phyloP scores from a whole-genome alignment of 495 filamentous ascomycete genomes.

The Copromyces sp. region DNA sequence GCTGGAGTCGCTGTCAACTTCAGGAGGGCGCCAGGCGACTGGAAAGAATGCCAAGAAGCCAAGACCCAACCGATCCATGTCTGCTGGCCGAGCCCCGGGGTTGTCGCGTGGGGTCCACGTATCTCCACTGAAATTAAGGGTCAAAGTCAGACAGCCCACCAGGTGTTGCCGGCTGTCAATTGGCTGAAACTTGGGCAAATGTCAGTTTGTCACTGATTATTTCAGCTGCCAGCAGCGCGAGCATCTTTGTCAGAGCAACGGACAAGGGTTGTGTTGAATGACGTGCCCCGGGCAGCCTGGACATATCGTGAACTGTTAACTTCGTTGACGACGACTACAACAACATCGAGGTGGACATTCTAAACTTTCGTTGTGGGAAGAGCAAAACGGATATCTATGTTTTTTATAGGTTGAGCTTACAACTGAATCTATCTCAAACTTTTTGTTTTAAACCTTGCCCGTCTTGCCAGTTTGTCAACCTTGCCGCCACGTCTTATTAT shows the following conservation, averaged over 20 bases:
- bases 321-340: background rate
- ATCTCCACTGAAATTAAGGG: background rate
- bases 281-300: slow-evolving; percentile 4
- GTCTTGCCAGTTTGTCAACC: background rate
- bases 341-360: background rate
- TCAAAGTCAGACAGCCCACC: background rate
- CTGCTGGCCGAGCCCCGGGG: background rate
- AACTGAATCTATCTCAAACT: background rate
- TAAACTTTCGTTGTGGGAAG: background rate
- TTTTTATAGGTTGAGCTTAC: background rate
- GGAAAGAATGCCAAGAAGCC: background rate
- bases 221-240: background rate
- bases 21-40: background rate
- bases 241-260: background rate
- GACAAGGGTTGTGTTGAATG: slow-evolving; percentile 3
- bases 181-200: background rate
- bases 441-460: background rate
- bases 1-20: background rate
- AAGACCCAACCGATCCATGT: background rate
- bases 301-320: background rate
- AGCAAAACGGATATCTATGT: background rate
- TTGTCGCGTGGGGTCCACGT: background rate
- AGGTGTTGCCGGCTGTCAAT: background rate
- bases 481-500: background rate
- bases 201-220: background rate